A percentile compares a stretch with the other conserved stretches of the same genome.
Conservation (phyloP, 23 red algal genomes). For the Gracilaria domingensis region DNA sequence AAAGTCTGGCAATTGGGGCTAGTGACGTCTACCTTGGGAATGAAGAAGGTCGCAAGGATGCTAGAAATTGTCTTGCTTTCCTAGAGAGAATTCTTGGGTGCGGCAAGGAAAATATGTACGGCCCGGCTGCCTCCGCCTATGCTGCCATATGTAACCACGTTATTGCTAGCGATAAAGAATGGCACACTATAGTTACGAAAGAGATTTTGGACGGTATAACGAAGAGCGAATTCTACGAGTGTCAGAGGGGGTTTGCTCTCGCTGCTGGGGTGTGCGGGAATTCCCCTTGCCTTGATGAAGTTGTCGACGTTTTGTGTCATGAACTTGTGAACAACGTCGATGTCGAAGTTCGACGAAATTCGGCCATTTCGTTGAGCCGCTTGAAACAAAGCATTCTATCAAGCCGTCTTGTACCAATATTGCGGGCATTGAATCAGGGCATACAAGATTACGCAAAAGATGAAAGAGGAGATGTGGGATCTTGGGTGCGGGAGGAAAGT, state of each 20-base stretch:
- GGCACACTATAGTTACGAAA: slow-evolving; percentile 45
- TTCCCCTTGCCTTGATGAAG: slow-evolving; percentile 16
- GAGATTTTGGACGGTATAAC: slow-evolving; percentile 55
- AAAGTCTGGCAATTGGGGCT: slow-evolving; percentile 39
- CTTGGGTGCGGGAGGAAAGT: slow-evolving; percentile 80
- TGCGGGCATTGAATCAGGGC: slow-evolving; percentile 33
- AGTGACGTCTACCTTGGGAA: slow-evolving; percentile 19
- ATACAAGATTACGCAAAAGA: slow-evolving; percentile 73
- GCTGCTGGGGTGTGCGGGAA: slow-evolving; percentile 63
- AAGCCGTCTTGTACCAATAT: not conserved
- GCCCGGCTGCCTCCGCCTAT: slow-evolving; percentile 48
- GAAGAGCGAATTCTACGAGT: slow-evolving; percentile 10
- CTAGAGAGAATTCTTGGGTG: slow-evolving; percentile 51
- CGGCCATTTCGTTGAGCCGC: slow-evolving; percentile 39
- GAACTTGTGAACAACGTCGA: slow-evolving; percentile 40
- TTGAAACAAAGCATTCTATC: not conserved
- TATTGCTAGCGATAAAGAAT: slow-evolving; percentile 49
- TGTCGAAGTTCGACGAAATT: slow-evolving; percentile 67
- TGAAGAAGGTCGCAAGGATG: slow-evolving; percentile 44
- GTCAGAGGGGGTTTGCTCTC: slow-evolving; percentile 64
- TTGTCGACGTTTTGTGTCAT: slow-evolving; percentile 37
- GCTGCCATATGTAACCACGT: slow-evolving; percentile 44
- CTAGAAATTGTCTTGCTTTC: slow-evolving; percentile 37
- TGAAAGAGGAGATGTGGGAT: slow-evolving; percentile 86
- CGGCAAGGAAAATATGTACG: slow-evolving; percentile 71